Percentiles rank a stretch among this genome's conserved stretches.
These are phyloP conservation scores for Populus nigra DNA, from an alignment of 345 rosid species.

Conservation along the genomic window DNA sequence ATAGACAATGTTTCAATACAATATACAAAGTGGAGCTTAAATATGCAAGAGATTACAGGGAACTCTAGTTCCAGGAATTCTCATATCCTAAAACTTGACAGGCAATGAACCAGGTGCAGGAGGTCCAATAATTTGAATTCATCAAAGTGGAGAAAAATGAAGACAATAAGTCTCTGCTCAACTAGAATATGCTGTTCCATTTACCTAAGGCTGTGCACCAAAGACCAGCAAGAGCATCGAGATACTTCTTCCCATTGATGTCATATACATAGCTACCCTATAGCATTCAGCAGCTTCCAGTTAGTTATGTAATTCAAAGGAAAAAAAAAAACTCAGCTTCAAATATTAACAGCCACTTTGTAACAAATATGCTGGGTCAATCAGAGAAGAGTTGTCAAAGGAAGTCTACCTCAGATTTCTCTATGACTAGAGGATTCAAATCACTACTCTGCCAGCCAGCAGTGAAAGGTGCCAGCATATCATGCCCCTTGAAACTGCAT, in stretches of 20 bases:
- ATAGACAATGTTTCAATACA: slow-evolving; percentile 9
- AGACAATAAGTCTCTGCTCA: neutral
- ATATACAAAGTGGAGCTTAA: neutral
- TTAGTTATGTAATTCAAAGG: neutral
- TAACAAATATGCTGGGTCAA: neutral
- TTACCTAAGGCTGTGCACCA: slow-evolving; percentile 97
- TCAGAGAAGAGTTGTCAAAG: neutral
- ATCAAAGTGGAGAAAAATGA: neutral
- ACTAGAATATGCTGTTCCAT: neutral
- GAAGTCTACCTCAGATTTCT: slow-evolving; percentile 68
- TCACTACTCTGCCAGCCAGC: slow-evolving; percentile 93
- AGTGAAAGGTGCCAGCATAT: slow-evolving; percentile 97
- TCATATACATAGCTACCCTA: slow-evolving; percentile 91
- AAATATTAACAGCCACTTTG: neutral
- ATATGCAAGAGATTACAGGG: neutral
- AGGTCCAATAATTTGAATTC: neutral
- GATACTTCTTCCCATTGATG: slow-evolving; percentile 72
- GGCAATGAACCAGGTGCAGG: neutral
- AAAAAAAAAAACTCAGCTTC: neutral
- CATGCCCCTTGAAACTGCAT: slow-evolving; percentile 85
- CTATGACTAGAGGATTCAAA: slow-evolving; percentile 71
- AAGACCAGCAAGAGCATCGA: slow-evolving; percentile 94
- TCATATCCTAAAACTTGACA: neutral
- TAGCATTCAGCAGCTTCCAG: slow-evolving; percentile 17
- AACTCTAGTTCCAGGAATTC: neutral